phyloP scores from a whole-genome alignment of 2,329 filamentous ascomycete species.

The Elsinoe batatas region DNA sequence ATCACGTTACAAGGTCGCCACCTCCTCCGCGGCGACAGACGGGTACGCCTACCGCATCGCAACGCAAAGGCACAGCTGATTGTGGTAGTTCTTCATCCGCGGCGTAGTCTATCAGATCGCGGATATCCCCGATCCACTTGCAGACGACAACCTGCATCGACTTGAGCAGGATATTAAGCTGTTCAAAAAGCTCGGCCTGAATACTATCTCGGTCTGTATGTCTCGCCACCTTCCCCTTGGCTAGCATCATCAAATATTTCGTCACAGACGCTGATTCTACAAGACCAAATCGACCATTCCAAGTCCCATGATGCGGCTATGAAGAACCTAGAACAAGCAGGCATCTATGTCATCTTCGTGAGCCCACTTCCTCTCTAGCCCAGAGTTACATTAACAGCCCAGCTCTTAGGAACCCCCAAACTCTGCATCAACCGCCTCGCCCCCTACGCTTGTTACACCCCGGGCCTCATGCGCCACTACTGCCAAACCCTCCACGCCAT shows the following conservation, averaged over 20 bases:
- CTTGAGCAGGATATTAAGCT: conserved; percentile 9
- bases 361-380: no score
- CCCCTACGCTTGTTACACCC: conserved; percentile 15
- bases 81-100: conserved; percentile 14
- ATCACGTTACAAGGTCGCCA: neutral
- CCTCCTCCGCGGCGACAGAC: neutral
- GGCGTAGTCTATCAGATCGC: conserved; percentile 14
- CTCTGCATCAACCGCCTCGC: conserved; percentile 9
- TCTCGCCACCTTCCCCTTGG: neutral
- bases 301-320: conserved; percentile 11
- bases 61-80: neutral
- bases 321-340: no score
- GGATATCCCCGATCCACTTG: conserved; percentile 7
- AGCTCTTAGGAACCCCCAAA: neutral
- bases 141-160: conserved; percentile 11
- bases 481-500: conserved; percentile 13
- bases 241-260: no score
- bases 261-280: neutral
- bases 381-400: neutral
- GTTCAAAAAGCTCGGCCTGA: conserved; percentile 15
- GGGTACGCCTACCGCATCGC: neutral
- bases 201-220: conserved; percentile 15
- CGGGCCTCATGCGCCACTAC: neutral
- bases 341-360: no score
- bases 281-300: conserved; percentile 11